Evolutionary conservation across 768 basidiomycete genomes (phyloP).

Genomic region (Mycena indigotica): DNA sequence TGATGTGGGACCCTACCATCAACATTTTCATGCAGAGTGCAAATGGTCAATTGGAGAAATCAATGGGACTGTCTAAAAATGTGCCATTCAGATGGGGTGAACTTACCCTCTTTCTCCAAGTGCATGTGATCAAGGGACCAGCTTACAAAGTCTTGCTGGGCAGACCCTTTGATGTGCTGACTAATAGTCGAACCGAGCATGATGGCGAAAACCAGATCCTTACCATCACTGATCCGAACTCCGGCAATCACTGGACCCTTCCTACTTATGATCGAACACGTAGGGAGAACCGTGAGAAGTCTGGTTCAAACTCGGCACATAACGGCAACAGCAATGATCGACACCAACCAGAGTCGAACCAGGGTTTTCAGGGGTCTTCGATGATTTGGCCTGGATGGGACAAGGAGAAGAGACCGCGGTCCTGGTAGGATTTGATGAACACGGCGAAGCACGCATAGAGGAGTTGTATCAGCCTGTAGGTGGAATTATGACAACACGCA

Average conservation of each 20-base stretch:
- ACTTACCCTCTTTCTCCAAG: constrained; percentile 29
- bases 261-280: constrained; percentile 10
- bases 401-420: constrained; percentile 16
- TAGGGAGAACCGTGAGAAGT: too few species aligned
- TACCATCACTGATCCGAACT: constrained; percentile 30
- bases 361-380: constrained; percentile 6
- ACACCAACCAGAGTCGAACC: too few species aligned
- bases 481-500: constrained; percentile 6
- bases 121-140: constrained; percentile 28
- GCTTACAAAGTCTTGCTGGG: constrained; percentile 33
- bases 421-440: constrained; percentile 6
- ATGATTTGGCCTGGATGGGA: constrained; percentile 3
- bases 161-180: constrained; percentile 33
- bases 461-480: constrained; percentile 14
- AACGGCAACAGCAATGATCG: too few species aligned
- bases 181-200: constrained; percentile 22
- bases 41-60: constrained; percentile 27
- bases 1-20: constrained; percentile 24
- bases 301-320: too few species aligned
- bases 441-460: constrained; percentile 2
- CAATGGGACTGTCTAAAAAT: constrained; percentile 30
- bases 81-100: constrained; percentile 28
- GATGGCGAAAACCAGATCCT: constrained; percentile 24
- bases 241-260: constrained; percentile 7
- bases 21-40: constrained; percentile 32